phyloP scores from a whole-genome alignment of 148 eudicot species.

The Rhododendron ovatum region DNA sequence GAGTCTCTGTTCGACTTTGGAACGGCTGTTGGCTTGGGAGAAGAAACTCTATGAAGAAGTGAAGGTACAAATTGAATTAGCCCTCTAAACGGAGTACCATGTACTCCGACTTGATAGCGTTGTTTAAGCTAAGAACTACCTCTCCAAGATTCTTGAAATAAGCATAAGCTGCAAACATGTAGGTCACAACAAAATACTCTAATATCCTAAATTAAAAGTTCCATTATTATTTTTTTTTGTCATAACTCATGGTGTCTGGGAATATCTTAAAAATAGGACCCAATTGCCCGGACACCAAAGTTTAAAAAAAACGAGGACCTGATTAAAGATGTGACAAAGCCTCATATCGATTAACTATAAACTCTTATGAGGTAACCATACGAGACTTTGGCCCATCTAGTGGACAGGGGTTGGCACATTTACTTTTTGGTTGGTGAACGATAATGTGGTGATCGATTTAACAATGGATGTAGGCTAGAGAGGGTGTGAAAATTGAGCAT shows the following conservation, averaged over 20 bases:
- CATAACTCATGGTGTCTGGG: no score
- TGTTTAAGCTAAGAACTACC: background rate
- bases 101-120: background rate
- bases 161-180: no score
- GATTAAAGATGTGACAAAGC: background rate
- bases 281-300: no score
- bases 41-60: conserved; percentile 95
- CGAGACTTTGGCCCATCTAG: background rate
- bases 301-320: background rate
- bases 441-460: conserved; percentile 2
- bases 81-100: background rate
- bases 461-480: conserved; percentile 62
- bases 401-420: background rate
- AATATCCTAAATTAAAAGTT: no score
- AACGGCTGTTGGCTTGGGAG: conserved; percentile 97
- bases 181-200: no score
- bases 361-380: background rate
- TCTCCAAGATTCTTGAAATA: no score
- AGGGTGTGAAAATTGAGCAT: conserved; percentile 84
- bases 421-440: background rate
- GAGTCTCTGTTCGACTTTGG: conserved; percentile 91
- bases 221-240: no score
- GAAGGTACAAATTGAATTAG: conserved; percentile 49
- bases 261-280: no score
- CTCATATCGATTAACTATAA: background rate